phyloP scores from a whole-genome alignment of 306 rosid species.

The Glycyrrhiza uralensis region DNA sequence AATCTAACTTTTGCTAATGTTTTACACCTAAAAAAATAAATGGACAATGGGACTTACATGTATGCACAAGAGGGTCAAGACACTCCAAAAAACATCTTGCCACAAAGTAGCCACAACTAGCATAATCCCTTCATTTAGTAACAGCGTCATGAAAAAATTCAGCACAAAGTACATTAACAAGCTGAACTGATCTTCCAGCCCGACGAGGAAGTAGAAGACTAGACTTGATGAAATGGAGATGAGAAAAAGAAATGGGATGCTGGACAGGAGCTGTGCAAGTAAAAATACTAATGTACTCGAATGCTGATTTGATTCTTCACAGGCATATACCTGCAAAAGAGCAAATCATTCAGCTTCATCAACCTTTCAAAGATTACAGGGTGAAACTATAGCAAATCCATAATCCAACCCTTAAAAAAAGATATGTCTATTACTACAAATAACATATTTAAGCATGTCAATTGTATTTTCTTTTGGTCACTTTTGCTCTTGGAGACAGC shows the following conservation, averaged over 20 bases:
- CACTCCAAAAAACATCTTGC: slow-evolving; percentile 79
- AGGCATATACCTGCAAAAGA: slow-evolving; percentile 66
- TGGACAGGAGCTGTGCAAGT: slow-evolving; percentile 87
- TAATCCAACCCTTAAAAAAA: background rate
- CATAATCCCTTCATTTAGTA: slow-evolving; percentile 93
- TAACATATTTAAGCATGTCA: background rate
- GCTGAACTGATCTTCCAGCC: slow-evolving; percentile 85
- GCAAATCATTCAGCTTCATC: slow-evolving; percentile 25
- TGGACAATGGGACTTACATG: slow-evolving; percentile 56
- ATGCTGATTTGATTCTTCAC: slow-evolving; percentile 88
- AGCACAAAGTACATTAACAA: slow-evolving; percentile 98
- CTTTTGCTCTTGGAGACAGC: background rate
- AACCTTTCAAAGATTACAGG: background rate
- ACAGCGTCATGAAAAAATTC: slow-evolving; percentile 81
- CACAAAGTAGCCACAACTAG: slow-evolving; percentile 66
- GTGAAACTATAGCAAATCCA: background rate
- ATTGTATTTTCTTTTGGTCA: background rate
- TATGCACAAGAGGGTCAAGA: slow-evolving; percentile 70
- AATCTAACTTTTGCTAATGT: background rate
- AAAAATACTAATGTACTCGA: slow-evolving; percentile 78
- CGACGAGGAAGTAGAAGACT: slow-evolving; percentile 84
- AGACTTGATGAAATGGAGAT: slow-evolving; percentile 91
- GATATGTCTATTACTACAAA: background rate
- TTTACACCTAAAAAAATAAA: background rate
- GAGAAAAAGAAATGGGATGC: slow-evolving; percentile 97